Base-by-base conservation (phyloP, 2,329 filamentous ascomycete species). In the Capronia americana region DNA sequence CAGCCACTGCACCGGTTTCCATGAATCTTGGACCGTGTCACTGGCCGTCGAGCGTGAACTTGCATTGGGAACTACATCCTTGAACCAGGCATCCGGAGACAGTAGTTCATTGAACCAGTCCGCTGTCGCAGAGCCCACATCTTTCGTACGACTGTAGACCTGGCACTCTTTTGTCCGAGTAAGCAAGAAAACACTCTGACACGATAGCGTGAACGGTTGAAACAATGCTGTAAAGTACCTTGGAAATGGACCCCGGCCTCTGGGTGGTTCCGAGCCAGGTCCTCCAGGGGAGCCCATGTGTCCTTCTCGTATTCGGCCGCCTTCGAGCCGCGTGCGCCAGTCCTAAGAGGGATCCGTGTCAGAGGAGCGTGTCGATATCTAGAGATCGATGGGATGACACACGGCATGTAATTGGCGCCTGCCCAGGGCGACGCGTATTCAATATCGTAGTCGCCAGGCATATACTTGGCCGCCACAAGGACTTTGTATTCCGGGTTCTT, bases 351-450 rank as follows among this genome's bases (percentile, higher is more conserved):
- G 10, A 4, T 48, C 44, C 8, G 17, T n/a, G 10, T 34, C 32
- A 34, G 32, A 34, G 11, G 10, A 34, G 32, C 32, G 32, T 34
- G 32, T 34, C 32, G 3, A 34, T 34, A 34, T 34, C 10, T 10
- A 11, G 11, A 11, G 10, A 34, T 34, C 10, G 32, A 34, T 34
- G 2, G 2, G 10, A 34, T 34, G 32, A 81, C 86, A 71, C 65
- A 89, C 87, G 89, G 90, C 66, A 89, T 75, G 73, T 87, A 87
- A 75, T 93, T 92, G 62, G 91, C 91, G 12, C 91, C 91, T 1
- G 91, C 91, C 89, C 90, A 93, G 0, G 91, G 91, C 8, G 90
- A 93, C 0, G 91, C 88, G 76, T 95, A 96, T 81, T 93, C 89
- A 72, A 92, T 88, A 69, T 92, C 89, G 46, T 66, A 66, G 80